Evolutionary conservation across 441 rosid species (phyloP), one percentile per base, ranked within the genome.

Genomic region (Geranium incanum): DNA sequence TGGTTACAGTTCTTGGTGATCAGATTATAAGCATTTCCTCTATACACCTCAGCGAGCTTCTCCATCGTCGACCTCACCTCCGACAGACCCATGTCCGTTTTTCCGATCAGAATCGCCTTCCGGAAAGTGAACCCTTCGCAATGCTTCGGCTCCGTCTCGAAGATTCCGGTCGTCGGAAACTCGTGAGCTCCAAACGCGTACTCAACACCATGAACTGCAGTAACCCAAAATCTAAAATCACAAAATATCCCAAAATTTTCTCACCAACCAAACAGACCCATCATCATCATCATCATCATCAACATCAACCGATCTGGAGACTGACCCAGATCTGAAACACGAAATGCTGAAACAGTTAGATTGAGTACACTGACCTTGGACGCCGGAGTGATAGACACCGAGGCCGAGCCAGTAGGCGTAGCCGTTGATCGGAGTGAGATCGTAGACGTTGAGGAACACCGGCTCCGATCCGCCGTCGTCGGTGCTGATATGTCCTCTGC

Each of bases 111-210:
- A 77, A 95, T 82, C 15, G 96, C 76, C 80, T 90, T 92, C 75
- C 99, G 84, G 69, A 92, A 95, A 36, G 86, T 86, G 71, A 92
- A 95, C 1, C 95, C 99, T 6, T 92, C 97, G 6, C 96, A 89
- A 55, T 87, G 92, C 68, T 85, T 92, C 0, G 99, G 99, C 63
- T 88, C 92, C 2, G 86, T 97, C 79, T 95, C 99, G 64, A 92
- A 95, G 36, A 95, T 92, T 9, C 99, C 99, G 1, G 95, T 95
- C 4, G 97, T 86, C 57, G 96, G 87, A 76, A 82, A 88, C 72
- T 95, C 98, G 64, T 95, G 99, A 64, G 99, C 97, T 72, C 99
- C 99, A 72, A 82, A 95, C 1, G 99, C 97, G 80, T 92, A 92
- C 83, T 95, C 99, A 57, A 89, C 77, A 12, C 92, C 97, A 75